Evolutionary conservation across 2,329 filamentous ascomycete genomes (phyloP).

Genomic region (Talaromyces sp.): DNA sequence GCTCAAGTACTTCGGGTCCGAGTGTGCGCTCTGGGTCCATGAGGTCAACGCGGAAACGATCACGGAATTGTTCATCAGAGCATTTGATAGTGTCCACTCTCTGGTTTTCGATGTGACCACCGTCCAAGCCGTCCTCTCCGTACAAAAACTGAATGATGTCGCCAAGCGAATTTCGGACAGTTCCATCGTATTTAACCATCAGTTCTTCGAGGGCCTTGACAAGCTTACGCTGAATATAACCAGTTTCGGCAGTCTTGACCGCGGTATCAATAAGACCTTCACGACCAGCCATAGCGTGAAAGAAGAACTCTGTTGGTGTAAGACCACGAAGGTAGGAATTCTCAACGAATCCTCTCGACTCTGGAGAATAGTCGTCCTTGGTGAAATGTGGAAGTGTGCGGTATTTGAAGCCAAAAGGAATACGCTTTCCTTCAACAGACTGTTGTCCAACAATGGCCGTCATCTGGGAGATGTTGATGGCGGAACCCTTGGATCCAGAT

Average conservation of each 20-base stretch:
- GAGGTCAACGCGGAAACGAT: constrained; percentile 80
- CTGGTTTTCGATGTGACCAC: constrained; percentile 89
- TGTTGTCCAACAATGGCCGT: constrained; percentile 96
- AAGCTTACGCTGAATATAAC: constrained; percentile 96
- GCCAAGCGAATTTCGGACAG: constrained; percentile 91
- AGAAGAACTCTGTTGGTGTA: constrained; percentile 96
- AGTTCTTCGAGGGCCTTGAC: constrained; percentile 98
- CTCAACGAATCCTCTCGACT: constrained; percentile 95
- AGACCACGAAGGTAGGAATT: constrained; percentile 96
- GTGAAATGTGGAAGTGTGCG: constrained; percentile 95
- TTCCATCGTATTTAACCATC: constrained; percentile 95
- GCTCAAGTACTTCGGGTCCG: constrained; percentile 70
- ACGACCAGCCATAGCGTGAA: constrained; percentile 99
- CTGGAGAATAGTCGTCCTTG: constrained; percentile 97
- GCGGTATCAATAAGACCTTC: constrained; percentile 99
- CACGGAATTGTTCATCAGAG: constrained; percentile 72
- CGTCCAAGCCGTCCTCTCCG: constrained; percentile 94
- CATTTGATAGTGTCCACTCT: constrained; percentile 80
- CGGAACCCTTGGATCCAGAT: constrained; percentile 96
- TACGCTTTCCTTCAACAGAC: constrained; percentile 96
- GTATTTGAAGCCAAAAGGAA: constrained; percentile 99
- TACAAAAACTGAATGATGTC: constrained; percentile 98
- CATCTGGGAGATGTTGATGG: constrained; percentile 99
- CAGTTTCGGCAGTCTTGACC: constrained; percentile 98
- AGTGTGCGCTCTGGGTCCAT: constrained; percentile 67